Conservation (phyloP, 2,329 filamentous ascomycete genomes). For the Cladosporium sp. region DNA sequence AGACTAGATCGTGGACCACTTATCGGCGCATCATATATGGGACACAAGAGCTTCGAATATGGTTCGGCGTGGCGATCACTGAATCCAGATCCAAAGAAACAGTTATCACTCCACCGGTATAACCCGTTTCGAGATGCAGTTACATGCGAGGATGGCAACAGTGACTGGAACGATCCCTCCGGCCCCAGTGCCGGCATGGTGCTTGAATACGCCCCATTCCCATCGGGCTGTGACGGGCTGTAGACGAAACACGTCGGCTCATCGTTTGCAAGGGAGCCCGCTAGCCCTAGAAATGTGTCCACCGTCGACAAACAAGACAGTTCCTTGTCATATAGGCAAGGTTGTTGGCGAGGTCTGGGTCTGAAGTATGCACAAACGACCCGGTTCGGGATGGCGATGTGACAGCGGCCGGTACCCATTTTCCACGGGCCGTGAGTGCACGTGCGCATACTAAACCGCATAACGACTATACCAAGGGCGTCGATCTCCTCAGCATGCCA, state of each 20-base stretch:
- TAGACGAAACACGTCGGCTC: neutral
- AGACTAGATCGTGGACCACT: no score
- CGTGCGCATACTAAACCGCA: neutral
- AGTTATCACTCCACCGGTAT: neutral
- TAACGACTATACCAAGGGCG: neutral
- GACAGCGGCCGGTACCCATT: neutral
- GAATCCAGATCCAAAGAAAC: no score
- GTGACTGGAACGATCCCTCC: neutral
- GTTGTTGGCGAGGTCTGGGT: neutral
- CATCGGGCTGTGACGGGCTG: neutral
- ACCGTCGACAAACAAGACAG: neutral
- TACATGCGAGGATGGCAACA: neutral
- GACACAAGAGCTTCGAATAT: no score
- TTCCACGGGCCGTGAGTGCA: neutral
- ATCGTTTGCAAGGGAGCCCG: neutral
- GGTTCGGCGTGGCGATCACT: no score
- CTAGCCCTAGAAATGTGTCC: neutral
- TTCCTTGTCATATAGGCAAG: neutral
- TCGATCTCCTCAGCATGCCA: neutral
- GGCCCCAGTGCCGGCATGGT: neutral
- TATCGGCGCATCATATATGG: no score
- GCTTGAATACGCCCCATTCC: neutral
- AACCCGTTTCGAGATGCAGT: neutral
- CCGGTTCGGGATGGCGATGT: neutral
- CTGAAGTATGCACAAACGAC: no score